A percentile compares a stretch with the other conserved stretches of the same genome.
These are phyloP conservation scores for Daldinia bambusicola DNA, from an alignment of 495 filamentous ascomycete species.

Conservation along the genomic window DNA sequence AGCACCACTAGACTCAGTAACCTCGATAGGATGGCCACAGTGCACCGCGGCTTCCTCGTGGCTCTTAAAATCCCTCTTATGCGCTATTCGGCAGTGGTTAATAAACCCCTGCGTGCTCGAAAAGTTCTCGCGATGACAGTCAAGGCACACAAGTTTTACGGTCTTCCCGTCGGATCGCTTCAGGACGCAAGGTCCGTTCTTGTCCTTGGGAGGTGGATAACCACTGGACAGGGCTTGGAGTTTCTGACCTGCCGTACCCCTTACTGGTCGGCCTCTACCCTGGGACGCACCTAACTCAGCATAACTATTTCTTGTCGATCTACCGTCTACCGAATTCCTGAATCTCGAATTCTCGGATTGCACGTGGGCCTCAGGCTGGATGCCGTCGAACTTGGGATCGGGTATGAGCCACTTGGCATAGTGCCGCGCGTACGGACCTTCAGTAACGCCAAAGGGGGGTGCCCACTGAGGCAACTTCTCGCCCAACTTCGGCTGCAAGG, in stretches of 20 bases:
- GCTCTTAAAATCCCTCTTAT: conserved; percentile 88
- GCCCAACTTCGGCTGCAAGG: conserved; percentile 65
- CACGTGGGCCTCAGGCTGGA: conserved; percentile 53
- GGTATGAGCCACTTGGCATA: conserved; percentile 94
- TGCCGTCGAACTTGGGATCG: conserved; percentile 86
- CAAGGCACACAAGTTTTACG: conserved; percentile 85
- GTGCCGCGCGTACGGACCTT: conserved; percentile 92
- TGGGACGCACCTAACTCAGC: conserved; percentile 62
- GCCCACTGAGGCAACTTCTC: conserved; percentile 72
- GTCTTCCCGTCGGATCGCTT: conserved; percentile 65
- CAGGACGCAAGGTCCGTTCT: conserved; percentile 62
- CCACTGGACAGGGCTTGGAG: conserved; percentile 78
- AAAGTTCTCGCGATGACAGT: conserved; percentile 89
- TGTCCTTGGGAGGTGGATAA: conserved; percentile 75
- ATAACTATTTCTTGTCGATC: conserved; percentile 78
- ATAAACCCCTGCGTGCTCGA: conserved; percentile 97
- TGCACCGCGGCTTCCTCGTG: conserved; percentile 94
- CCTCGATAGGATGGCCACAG: conserved; percentile 83
- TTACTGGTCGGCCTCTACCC: conserved; percentile 69
- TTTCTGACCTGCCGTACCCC: conserved; percentile 68
- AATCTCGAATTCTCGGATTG: conserved; percentile 49
- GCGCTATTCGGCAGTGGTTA: conserved; percentile 97
- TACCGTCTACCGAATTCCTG: conserved; percentile 67
- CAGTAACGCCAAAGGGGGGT: conserved; percentile 85
- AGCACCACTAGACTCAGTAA: conserved; percentile 67